Percentiles rank a stretch among this genome's conserved stretches.
Conservation (phyloP, 2,329 filamentous ascomycete species). For the Exophiala mesophila region DNA sequence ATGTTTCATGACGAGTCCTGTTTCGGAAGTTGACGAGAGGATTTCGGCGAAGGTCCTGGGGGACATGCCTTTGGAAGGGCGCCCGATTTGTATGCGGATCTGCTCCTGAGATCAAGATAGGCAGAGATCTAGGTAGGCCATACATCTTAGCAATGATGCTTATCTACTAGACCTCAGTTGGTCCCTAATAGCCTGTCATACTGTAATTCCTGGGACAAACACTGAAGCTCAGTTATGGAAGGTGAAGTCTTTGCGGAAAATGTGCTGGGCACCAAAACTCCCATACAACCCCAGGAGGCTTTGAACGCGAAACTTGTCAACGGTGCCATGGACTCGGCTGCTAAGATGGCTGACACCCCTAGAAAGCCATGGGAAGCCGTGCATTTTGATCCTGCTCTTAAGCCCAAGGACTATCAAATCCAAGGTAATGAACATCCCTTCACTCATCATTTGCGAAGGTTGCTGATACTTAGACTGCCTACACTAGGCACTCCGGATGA, state of each 20-base stretch:
- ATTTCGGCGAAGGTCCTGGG: too few relatives aligned
- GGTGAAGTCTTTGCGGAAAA: slow-evolving; percentile 8
- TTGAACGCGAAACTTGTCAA: slow-evolving; percentile 24
- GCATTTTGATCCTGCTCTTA: slow-evolving; percentile 31
- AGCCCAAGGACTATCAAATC: slow-evolving; percentile 35
- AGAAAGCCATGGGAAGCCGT: slow-evolving; percentile 25
- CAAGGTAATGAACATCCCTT: slow-evolving; percentile 2
- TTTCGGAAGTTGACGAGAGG: too few relatives aligned
- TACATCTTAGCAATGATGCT: too few relatives aligned
- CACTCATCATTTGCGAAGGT: not conserved
- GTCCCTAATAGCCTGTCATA: too few relatives aligned
- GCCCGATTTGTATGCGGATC: too few relatives aligned
- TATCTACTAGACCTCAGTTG: too few relatives aligned
- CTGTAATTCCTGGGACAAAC: too few relatives aligned
- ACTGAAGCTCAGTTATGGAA: slow-evolving; percentile 10
- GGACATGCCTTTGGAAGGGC: too few relatives aligned
- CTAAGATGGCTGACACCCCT: not conserved
- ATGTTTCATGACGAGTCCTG: too few relatives aligned
- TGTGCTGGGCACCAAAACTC: slow-evolving; percentile 1
- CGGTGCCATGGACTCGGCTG: slow-evolving; percentile 4
- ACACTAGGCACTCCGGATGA: slow-evolving; percentile 30
- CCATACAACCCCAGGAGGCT: slow-evolving; percentile 10
- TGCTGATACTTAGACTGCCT: slow-evolving; percentile 24
- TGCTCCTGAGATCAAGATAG: too few relatives aligned
- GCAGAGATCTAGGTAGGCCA: too few relatives aligned